Evolutionary conservation across 2,329 filamentous ascomycete species (phyloP).

Genomic region (Alternaria sp.): DNA sequence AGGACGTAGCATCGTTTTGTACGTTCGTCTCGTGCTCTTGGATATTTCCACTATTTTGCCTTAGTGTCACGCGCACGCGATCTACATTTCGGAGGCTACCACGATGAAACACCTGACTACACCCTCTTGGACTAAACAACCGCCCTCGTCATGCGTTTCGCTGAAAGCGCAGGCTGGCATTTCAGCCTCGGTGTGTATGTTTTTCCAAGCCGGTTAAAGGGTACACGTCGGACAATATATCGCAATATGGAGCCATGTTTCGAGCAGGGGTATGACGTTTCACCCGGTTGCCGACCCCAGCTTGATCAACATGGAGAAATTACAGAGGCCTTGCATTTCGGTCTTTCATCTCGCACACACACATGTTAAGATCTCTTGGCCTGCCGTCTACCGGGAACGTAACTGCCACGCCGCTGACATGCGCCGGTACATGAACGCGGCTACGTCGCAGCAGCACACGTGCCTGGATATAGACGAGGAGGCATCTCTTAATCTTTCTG

Average conservation of each 20-base stretch:
- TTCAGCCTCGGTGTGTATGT: conserved; percentile 12
- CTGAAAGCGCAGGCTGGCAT: conserved; percentile 10
- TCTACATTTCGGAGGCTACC: conserved; percentile 16
- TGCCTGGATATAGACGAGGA: conserved; percentile 5
- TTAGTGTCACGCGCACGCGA: conserved; percentile 19
- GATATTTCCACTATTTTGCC: conserved; percentile 17
- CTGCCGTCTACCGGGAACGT: conserved; percentile 8
- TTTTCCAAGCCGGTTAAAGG: conserved; percentile 23
- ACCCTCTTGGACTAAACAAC: conserved; percentile 16
- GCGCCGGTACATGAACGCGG: conserved; percentile 6
- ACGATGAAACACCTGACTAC: conserved; percentile 25
- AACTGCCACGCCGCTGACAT: conserved; percentile 10
- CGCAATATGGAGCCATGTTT: conserved; percentile 25
- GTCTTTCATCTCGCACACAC: background rate
- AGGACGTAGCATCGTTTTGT: conserved; percentile 18
- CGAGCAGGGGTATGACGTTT: conserved; percentile 18
- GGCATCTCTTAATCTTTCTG: conserved; percentile 7
- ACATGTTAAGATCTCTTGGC: conserved; percentile 13
- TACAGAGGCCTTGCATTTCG: conserved; percentile 10
- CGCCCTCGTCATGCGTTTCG: conserved; percentile 12
- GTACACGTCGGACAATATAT: conserved; percentile 20
- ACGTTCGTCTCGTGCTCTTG: conserved; percentile 7
- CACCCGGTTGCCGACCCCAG: conserved; percentile 17
- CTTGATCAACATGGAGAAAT: conserved; percentile 19
- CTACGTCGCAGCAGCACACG: background rate